Evolutionary conservation across 2,329 filamentous ascomycete species (phyloP), one percentile per base, ranked within the genome.

Genomic region (Intubia oerlemansii): DNA sequence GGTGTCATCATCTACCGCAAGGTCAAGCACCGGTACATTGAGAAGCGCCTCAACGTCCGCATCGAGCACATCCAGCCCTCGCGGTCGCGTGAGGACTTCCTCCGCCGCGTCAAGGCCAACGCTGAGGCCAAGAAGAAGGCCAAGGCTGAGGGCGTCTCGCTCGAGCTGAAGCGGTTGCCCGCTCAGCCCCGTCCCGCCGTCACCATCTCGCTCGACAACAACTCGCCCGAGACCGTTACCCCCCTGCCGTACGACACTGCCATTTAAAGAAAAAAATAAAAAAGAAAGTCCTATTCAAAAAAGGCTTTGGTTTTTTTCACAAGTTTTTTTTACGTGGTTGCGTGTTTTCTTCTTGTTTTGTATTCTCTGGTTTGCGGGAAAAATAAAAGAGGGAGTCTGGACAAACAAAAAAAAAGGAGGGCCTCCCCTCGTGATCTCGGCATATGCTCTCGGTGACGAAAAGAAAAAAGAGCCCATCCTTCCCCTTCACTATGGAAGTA

Each of bases 1-100:
- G 88, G 88, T 51, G 78, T 98, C 59, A 93, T 98, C 64, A 79
- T 98, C 63, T 85, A 91, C 78, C 93, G 92, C 74, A 81, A 90
- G 60, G 88, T 98, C 56, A 82, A 84, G 64, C 88, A 95, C 76
- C 79, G 85, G 52, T 98, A 93, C 74, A 69, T 98, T 57, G 88
- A 98, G 79, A 98, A 98, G 82, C 85, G 88, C 58, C 74, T 98
- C 67, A 95, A 92, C 74, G 68, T 98, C 63, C 81, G 88, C 55
- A 62, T 95, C 59, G 88, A 98, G 76, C 88, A 98, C 75, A 70
- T 98, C 61, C 62, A 63, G 51, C 78, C 79, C 54, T 95, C 85
- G 46, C 78, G 88, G 56, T 95, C 85, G 50, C 73, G 88, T 53
- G 85, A 95, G 50, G 85, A 88, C 57, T 95, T 98, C 70, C 60